phyloP scores from a whole-genome alignment of 371 early-diverging fungal genomes.

The Circinella minor region DNA sequence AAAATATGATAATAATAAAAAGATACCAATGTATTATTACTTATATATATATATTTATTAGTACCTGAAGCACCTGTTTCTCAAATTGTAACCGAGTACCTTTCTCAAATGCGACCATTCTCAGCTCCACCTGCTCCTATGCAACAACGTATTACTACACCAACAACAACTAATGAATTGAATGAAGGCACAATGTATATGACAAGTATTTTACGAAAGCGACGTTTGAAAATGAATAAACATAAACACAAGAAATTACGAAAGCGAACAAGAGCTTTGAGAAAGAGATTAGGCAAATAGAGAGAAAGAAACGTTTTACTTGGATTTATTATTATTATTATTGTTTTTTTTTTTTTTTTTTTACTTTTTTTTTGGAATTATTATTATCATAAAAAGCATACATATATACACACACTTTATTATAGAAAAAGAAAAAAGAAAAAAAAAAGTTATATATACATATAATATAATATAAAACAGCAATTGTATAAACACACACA shows the following conservation, averaged over 20 bases:
- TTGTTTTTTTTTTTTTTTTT: not conserved
- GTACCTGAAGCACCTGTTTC: constrained; percentile 15
- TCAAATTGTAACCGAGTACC: constrained; percentile 33
- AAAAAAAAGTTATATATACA: too few relatives aligned
- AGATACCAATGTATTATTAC: not conserved
- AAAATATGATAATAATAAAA: not conserved
- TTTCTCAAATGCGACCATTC: constrained; percentile 46
- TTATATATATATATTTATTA: not conserved
- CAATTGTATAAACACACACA: too few relatives aligned
- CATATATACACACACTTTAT: not conserved
- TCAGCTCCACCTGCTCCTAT: constrained; percentile 41
- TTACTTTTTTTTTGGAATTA: not conserved
- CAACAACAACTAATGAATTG: constrained; percentile 10
- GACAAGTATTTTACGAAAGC: constrained; percentile 79
- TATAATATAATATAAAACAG: too few relatives aligned
- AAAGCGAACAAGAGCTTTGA: constrained; percentile 79
- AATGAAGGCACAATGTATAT: constrained; percentile 40
- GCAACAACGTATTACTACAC: constrained; percentile 26
- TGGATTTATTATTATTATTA: not conserved
- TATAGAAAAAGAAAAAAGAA: not conserved
- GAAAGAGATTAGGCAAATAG: constrained; percentile 81
- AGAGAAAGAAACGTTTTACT: not conserved
- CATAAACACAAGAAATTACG: constrained; percentile 86
- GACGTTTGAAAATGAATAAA: constrained; percentile 87
- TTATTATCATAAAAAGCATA: too few relatives aligned